Evolutionary conservation across 352 stramenopile species (phyloP).

Genomic region (Saprolegnia parasitica): DNA sequence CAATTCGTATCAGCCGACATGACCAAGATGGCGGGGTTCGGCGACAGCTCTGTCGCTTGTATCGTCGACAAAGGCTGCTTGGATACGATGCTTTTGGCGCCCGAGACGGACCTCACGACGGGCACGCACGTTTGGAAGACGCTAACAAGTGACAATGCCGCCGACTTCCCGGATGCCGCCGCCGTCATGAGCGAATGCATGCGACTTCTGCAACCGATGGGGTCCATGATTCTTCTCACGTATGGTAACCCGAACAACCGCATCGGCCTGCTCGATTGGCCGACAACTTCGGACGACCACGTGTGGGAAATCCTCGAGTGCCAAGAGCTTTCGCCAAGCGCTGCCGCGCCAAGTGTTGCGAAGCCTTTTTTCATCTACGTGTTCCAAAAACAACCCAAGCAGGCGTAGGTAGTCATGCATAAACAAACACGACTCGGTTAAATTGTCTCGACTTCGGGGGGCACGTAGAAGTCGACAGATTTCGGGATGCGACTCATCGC

Average conservation of each 20-base stretch:
- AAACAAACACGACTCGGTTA: no score
- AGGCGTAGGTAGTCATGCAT: no score
- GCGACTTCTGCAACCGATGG: constrained; percentile 39
- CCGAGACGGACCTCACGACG: constrained; percentile 38
- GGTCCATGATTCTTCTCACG: constrained; percentile 44
- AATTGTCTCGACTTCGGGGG: constrained; percentile 35
- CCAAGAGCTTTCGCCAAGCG: constrained; percentile 45
- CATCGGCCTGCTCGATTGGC: constrained; percentile 50
- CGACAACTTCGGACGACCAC: constrained; percentile 28
- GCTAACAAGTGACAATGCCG: constrained; percentile 37
- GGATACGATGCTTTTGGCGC: constrained; percentile 52
- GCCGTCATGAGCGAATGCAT: constrained; percentile 42
- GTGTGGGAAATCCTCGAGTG: constrained; percentile 53
- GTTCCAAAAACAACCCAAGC: constrained; percentile 40
- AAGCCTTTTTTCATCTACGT: constrained; percentile 52
- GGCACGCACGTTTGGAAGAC: constrained; percentile 44
- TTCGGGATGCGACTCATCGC: constrained; percentile 53
- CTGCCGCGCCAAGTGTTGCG: constrained; percentile 34
- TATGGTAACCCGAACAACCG: constrained; percentile 50
- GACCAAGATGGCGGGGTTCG: constrained; percentile 43
- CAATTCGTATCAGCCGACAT: constrained; percentile 44
- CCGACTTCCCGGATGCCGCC: constrained; percentile 39
- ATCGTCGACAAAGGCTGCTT: constrained; percentile 57
- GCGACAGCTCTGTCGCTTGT: constrained; percentile 38
- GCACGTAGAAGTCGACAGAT: constrained; percentile 68